Base-by-base conservation (phyloP, 805 yeast species). In the Yamadazyma takamatsuzukensis region DNA sequence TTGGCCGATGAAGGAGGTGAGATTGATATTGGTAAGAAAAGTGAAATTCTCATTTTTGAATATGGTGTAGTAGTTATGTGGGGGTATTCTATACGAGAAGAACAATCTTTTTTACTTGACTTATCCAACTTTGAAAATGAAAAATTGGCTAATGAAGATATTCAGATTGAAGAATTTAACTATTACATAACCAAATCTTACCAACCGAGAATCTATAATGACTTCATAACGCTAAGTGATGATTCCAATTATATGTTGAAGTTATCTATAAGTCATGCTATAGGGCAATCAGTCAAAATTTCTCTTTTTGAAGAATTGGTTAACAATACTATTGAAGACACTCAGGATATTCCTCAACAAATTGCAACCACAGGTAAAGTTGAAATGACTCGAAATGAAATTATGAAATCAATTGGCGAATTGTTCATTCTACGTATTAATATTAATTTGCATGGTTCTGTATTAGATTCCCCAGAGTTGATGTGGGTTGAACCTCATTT, bases 401-500 rank as follows among this genome's bases (percentile, higher is more conserved):
- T 93, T 36, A 93, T 93, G 97, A 93, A 88, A 62, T 82, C 93
- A 37, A 93, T 93, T 36, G 98, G 98, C 9, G 97, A 93, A 59
- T 71, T 93, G 41, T 93, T 93, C 57, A 93, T 93, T 39, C 64
- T 93, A 44, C 59, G 94, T 40, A 84, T 84, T 28, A 84, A 84
- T 54, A 84, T 84, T 40, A 84, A 84, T 49, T 62, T 84, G 34
- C 93, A 84, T 61, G 93, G 93, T 0, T 81, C 90, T 0, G 94
- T 93, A 17, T 67, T 93, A 40, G 98, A 93, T 56, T 85, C 96
- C 2, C 98, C 98, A 1, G 98, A 93, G 57, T 75, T 93, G 37
- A 88, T 93, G 96, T 93, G 98, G 98, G 79, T 97, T 0, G 97
- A 93, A 56, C 98, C 98, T 2, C 96, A 89, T 51, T 68, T 93